Base-by-base conservation (phyloP, 768 basidiomycete species). In the Scleroderma bovista region DNA sequence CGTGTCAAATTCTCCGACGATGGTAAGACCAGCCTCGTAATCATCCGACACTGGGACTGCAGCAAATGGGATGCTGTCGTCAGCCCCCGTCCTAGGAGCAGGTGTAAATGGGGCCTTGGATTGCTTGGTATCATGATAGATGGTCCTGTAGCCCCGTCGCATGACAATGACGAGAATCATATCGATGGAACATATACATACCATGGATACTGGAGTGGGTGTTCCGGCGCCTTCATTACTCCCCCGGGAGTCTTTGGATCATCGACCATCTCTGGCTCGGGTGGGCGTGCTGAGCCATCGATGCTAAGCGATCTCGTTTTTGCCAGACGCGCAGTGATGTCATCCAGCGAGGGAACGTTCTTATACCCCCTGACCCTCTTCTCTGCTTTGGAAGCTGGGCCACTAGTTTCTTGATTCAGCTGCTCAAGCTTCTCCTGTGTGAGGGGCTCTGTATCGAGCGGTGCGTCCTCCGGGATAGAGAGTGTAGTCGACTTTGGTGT, bases 1-100 rank as follows among this genome's bases (percentile, higher is more conserved):
- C 12, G 93, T 93, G 63, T 83, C 79, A 65, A 94, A 94, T 58
- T 89, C 88, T 56, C 92, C 93, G 52, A 96, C 84, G 45, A 88
- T 80, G 29, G 86, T 85, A 36, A 95, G 72, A 0, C 87, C 86
- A 6, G 90, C 91, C 69, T 93, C 92, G 67, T 93, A 94, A 52
- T 85, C 83, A 15, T 64, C 77, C 8, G 84, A 77, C 56, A 89
- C 88, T 13, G 84, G 78, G 15, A 81, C 74, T 29, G 71, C 58
- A 65, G 53, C 29, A 64, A 66, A 62, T 59, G 62, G 55, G 46
- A 52, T 59, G 20, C 44, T 39, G 9, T 75, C 63, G 1, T 72
- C 65, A n/a, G 11, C 49, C 0, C 52, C 11, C 6, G 37, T 2
- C 76, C 36, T 48, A 13, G 52, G 56, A 15, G 73, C 76, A 2